phyloP scores from a whole-genome alignment of 805 yeast species.

The Ogataea pilisensis region DNA sequence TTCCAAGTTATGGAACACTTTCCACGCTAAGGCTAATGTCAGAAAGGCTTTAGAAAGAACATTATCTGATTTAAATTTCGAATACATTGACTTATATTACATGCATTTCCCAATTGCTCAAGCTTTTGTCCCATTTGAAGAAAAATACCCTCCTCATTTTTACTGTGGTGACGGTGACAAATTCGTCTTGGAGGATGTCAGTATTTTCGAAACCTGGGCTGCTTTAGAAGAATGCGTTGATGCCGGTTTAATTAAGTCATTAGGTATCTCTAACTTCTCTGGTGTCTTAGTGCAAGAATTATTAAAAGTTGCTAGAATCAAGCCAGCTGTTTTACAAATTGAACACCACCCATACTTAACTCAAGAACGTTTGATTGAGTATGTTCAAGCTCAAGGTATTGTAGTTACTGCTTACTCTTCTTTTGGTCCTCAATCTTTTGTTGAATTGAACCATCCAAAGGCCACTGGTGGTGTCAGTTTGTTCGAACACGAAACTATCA shows the following conservation, averaged over 20 bases:
- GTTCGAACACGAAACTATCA: constrained; percentile 53
- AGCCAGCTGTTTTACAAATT: constrained; percentile 78
- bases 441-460: constrained; percentile 54
- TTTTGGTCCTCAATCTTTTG: constrained; percentile 79
- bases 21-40: constrained; percentile 74
- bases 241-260: constrained; percentile 56
- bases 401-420: constrained; percentile 78
- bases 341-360: constrained; percentile 92
- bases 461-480: constrained; percentile 52
- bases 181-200: constrained; percentile 56
- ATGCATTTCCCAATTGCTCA: constrained; percentile 90
- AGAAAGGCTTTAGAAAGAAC: constrained; percentile 60
- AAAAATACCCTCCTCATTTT: constrained; percentile 74
- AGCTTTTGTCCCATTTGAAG: constrained; percentile 75
- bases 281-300: constrained; percentile 69
- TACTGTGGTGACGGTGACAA: constrained; percentile 54
- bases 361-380: constrained; percentile 61
- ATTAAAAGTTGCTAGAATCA: constrained; percentile 61
- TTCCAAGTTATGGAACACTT: constrained; percentile 85
- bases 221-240: constrained; percentile 68
- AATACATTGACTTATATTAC: constrained; percentile 77
- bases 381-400: constrained; percentile 52
- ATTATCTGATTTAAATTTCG: constrained; percentile 65
- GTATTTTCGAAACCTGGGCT: constrained; percentile 69
- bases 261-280: constrained; percentile 79